phyloP scores from a whole-genome alignment of 371 early-diverging fungal genomes.

The Mortierella sp. region DNA sequence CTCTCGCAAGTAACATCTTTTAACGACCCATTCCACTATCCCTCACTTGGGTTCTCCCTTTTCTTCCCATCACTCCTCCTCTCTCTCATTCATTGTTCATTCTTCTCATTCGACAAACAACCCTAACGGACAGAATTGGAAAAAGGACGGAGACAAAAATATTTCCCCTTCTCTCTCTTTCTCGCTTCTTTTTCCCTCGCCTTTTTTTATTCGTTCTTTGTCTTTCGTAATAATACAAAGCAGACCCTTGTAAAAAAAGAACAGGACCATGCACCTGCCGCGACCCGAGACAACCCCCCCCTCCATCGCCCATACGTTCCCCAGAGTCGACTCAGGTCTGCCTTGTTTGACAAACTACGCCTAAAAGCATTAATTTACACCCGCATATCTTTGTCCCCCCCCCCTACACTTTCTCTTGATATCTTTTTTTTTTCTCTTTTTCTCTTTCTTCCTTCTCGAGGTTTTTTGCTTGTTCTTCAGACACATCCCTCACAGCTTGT shows the following conservation, averaged over 20 bases:
- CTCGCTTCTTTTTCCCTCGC: not conserved
- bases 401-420: not conserved
- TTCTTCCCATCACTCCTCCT: not conserved
- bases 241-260: not conserved
- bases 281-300: constrained; percentile 2
- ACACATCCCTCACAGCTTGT: not conserved
- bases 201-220: not conserved
- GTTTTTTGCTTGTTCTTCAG: not conserved
- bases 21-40: constrained; percentile 9
- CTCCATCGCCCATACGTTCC: not conserved
- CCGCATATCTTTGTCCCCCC: not conserved
- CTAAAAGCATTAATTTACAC: not conserved
- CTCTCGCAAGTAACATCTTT: not conserved
- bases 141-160: not conserved
- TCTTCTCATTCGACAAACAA: not conserved
- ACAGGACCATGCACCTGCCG: not conserved
- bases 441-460: not conserved
- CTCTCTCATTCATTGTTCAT: not conserved
- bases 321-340: constrained; percentile 3
- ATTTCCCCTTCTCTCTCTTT: not conserved
- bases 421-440: not conserved
- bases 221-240: no score
- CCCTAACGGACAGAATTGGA: not conserved
- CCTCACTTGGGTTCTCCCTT: not conserved
- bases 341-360: not conserved